Conservation (phyloP, 2,329 filamentous ascomycete genomes). For the Cercospora beticola region DNA sequence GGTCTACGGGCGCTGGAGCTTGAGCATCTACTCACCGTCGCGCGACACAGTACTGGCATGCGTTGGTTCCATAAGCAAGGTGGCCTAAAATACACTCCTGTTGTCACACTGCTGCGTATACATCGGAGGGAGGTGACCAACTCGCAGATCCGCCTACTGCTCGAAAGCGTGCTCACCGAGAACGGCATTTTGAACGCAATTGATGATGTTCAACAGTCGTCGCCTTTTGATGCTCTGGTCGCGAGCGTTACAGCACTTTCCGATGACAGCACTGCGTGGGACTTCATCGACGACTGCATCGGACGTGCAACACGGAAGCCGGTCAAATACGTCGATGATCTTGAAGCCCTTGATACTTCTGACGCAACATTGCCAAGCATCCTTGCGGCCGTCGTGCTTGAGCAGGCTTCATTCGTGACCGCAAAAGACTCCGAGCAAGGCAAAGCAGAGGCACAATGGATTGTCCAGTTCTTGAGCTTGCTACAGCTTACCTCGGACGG, state of each 20-base stretch:
- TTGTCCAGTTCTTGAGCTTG: slow-evolving; percentile 24
- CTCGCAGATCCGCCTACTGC: slow-evolving; percentile 41
- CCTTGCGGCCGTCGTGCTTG: slow-evolving; percentile 66
- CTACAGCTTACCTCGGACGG: slow-evolving; percentile 17
- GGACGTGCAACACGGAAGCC: slow-evolving; percentile 72
- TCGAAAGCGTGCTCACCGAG: slow-evolving; percentile 57
- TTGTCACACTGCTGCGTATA: slow-evolving; percentile 67
- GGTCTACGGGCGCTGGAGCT: slow-evolving; percentile 69
- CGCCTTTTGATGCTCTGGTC: slow-evolving; percentile 47
- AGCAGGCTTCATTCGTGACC: slow-evolving; percentile 69
- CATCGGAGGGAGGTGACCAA: slow-evolving; percentile 42
- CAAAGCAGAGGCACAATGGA: slow-evolving; percentile 24
- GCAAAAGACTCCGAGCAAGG: slow-evolving; percentile 18
- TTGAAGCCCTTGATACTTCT: slow-evolving; percentile 47
- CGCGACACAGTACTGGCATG: slow-evolving; percentile 77
- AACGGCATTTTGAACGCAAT: slow-evolving; percentile 38
- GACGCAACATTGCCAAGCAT: slow-evolving; percentile 54
- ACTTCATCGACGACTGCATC: slow-evolving; percentile 80
- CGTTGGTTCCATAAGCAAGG: slow-evolving; percentile 80
- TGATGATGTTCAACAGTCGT: slow-evolving; percentile 3
- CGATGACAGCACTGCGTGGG: slow-evolving; percentile 52
- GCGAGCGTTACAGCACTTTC: slow-evolving; percentile 42
- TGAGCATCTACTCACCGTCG: slow-evolving; percentile 77
- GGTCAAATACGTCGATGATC: slow-evolving; percentile 76
- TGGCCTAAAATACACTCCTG: slow-evolving; percentile 65